Evolutionary conservation across 176 grass and related monocot genomes (phyloP).

Genomic region (Bonia amplexicaulis): DNA sequence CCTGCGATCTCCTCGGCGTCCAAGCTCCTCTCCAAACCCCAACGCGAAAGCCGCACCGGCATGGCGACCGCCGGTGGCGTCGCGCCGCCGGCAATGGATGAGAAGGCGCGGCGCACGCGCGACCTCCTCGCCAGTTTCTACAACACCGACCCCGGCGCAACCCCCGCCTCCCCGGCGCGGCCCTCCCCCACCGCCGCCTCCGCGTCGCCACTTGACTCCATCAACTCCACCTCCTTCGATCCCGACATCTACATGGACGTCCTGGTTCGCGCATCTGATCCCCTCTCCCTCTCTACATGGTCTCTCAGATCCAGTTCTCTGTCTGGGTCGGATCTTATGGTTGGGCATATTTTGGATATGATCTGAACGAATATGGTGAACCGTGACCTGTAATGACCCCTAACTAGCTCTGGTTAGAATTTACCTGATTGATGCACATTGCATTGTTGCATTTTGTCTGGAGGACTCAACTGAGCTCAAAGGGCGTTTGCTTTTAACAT

Average conservation of each 20-base stretch:
- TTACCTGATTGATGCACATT: neutral
- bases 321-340: conserved; percentile 15
- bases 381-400: neutral
- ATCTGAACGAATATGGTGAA: neutral
- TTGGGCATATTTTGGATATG: neutral
- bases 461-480: neutral
- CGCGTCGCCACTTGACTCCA: conserved; percentile 72
- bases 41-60: neutral
- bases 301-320: conserved; percentile 37
- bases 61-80: conserved; percentile 32
- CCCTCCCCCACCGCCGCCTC: conserved; percentile 19
- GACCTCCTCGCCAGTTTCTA: conserved; percentile 98
- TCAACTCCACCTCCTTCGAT: conserved; percentile 86
- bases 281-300: neutral
- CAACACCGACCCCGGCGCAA: conserved; percentile 47
- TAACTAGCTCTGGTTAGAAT: neutral
- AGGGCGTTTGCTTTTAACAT: neutral
- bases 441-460: neutral
- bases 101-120: conserved; percentile 87
- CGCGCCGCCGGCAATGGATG: conserved; percentile 51
- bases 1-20: conserved; percentile 18
- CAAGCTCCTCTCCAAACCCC: conserved; percentile 13
- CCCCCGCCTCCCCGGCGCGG: neutral
- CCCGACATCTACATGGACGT: conserved; percentile 84
- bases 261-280: conserved; percentile 54